Conservation (phyloP, 2,329 filamentous ascomycete genomes). For the Immersiporthe knoxdaviesiana region DNA sequence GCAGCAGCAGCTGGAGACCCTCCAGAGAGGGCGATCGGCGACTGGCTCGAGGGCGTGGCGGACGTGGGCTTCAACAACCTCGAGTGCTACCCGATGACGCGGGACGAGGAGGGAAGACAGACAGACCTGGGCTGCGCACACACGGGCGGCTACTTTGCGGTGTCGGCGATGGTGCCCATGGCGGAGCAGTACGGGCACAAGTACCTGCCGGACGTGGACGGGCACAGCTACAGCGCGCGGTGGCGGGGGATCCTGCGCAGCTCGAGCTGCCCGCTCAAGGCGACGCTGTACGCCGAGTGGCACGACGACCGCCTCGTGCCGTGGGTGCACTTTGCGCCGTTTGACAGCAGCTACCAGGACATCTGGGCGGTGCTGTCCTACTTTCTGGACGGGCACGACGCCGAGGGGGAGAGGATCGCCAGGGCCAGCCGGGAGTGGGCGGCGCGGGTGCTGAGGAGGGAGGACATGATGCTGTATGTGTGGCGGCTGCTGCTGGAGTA, state of each 20-base stretch:
- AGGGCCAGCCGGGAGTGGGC: slow-evolving; percentile 63
- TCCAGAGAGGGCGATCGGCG: slow-evolving; percentile 41
- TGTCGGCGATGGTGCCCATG: slow-evolving; percentile 44
- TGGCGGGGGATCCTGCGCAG: slow-evolving; percentile 66
- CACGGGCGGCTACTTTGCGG: slow-evolving; percentile 42
- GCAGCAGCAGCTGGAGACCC: no score
- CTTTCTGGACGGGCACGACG: slow-evolving; percentile 60
- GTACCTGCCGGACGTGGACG: slow-evolving; percentile 71
- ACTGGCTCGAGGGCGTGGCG: slow-evolving; percentile 45
- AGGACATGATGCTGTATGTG: slow-evolving; percentile 70
- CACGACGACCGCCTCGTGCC: slow-evolving; percentile 70
- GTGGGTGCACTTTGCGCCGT: slow-evolving; percentile 74
- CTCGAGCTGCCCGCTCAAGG: slow-evolving; percentile 69
- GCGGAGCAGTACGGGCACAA: slow-evolving; percentile 59
- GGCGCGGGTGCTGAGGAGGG: slow-evolving; percentile 60
- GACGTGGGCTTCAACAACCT: slow-evolving; percentile 49
- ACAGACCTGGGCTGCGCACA: slow-evolving; percentile 43
- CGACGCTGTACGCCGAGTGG: slow-evolving; percentile 75
- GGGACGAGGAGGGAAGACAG: slow-evolving; percentile 27
- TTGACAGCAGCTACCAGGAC: slow-evolving; percentile 70
- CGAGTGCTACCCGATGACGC: slow-evolving; percentile 41
- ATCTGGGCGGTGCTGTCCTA: slow-evolving; percentile 68
- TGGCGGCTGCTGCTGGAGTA: slow-evolving; percentile 64
- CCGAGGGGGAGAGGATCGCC: slow-evolving; percentile 62
- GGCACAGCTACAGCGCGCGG: slow-evolving; percentile 64